Evolutionary conservation across 78 protist species (phyloP), one percentile per base, ranked within the genome.

Genomic region (Planoprotostelium fungivorum): DNA sequence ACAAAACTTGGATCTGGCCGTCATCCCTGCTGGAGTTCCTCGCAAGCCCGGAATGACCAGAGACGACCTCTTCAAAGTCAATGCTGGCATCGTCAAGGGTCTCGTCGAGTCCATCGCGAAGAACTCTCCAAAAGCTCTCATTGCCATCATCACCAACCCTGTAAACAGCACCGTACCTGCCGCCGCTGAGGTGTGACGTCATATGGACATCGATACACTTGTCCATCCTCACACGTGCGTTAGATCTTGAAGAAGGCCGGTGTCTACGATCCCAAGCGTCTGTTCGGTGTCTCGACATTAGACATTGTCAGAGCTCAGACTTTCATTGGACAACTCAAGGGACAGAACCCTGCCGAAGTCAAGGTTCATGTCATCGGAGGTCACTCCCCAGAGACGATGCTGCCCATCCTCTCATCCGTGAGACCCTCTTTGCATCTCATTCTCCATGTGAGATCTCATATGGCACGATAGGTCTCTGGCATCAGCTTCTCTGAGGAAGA

Each of bases 1-100:
- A 37, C 84, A 91, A 38, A 96, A 93, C 87, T 29, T 88, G 37
- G 91, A 94, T 10, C 93, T 96, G 34, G 96, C 95, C 23, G 90
- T 97, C 86, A 94, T 97, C 94, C 93, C 98, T 1, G 98, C 98
- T 1, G 98, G 97, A n/a, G 98, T 97, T 0, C 97, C 98, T 86
- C 96, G 98, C 95, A 95, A 94, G 95, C 98, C 98, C 34, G 98
- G 98, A 0, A 92, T 95, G 95, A 92, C 95, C 87, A 91, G 95
- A 37, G 96, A 97, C 88, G 98, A 97, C 37, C 95, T 94, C 37
- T 97, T 97, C 96, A 93, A 93, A 89, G 90, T 90, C 86, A 97
- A 97, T 95, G 98, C 97, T 28, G 0, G 38, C 38, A 94, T 96
- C 85, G 95, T 94, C 87, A 0, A 29, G 87, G 85, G 28, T 37